These are phyloP conservation scores for Phytopythium delawarense DNA, from an alignment of 352 stramenopile species.

Conservation along the genomic window DNA sequence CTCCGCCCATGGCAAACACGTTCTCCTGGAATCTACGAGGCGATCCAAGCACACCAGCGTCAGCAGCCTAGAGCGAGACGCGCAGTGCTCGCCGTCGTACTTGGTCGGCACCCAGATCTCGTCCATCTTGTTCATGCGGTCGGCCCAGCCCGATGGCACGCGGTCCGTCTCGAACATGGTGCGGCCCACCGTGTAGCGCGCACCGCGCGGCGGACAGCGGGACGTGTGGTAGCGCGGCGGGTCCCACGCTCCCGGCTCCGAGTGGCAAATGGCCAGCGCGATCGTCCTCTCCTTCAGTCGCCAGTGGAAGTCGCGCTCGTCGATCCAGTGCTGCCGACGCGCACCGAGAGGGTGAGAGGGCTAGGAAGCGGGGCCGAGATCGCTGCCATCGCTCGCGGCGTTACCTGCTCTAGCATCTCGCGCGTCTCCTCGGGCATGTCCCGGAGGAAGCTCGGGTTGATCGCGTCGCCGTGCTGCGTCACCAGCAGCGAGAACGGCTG, in stretches of 20 bases:
- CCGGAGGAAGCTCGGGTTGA: constrained; percentile 64
- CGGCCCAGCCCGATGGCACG: constrained; percentile 84
- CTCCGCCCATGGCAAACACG: constrained; percentile 62
- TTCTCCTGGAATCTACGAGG: constrained; percentile 60
- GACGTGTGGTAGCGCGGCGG: constrained; percentile 65
- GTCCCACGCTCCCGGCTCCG: constrained; percentile 91
- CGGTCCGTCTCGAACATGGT: constrained; percentile 96
- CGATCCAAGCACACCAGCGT: not conserved
- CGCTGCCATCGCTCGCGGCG: not conserved
- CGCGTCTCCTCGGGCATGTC: constrained; percentile 49
- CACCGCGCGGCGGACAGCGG: constrained; percentile 46
- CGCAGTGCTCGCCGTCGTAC: constrained; percentile 6
- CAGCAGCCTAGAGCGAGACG: not conserved
- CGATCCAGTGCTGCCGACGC: constrained; percentile 62
- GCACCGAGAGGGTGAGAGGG: not conserved
- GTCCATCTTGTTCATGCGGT: constrained; percentile 90
- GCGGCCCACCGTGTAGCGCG: constrained; percentile 71
- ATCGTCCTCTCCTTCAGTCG: constrained; percentile 29
- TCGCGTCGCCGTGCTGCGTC: constrained; percentile 63
- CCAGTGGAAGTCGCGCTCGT: constrained; percentile 69
- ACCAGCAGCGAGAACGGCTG: constrained; percentile 53
- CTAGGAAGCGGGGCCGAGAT: not conserved
- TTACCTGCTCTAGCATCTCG: constrained; percentile 35
- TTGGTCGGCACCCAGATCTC: constrained; percentile 92
- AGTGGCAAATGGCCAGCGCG: constrained; percentile 88